Conservation (phyloP, 108 stramenopile species). For the Cyclotella choctawhatcheeana region DNA sequence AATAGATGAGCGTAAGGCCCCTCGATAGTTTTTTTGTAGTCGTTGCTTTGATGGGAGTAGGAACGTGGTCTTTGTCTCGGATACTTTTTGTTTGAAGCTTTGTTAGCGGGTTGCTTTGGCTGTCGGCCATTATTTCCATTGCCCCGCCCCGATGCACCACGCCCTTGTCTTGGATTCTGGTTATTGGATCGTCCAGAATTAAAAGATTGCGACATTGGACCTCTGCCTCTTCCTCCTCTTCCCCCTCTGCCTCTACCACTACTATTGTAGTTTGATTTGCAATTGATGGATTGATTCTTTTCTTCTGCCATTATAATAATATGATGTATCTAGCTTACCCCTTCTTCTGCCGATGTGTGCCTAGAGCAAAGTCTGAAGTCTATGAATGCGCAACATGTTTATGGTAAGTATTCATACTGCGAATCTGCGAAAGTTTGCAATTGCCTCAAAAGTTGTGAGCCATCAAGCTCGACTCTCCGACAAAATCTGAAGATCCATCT, state of each 20-base stretch:
- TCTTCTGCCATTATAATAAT: neutral
- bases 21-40: constrained; percentile 25
- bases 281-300: neutral
- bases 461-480: too few relatives aligned
- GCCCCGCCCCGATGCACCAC: too few relatives aligned
- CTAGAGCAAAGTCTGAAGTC: too few relatives aligned
- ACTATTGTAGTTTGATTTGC: neutral
- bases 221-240: neutral
- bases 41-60: neutral
- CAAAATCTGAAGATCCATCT: too few relatives aligned
- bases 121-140: neutral
- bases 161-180: too few relatives aligned
- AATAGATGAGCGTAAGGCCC: constrained; percentile 44
- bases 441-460: too few relatives aligned
- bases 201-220: neutral
- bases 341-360: too few relatives aligned
- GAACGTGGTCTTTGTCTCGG: neutral
- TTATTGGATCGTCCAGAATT: neutral
- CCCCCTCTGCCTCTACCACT: neutral
- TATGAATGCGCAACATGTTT: too few relatives aligned
- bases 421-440: too few relatives aligned
- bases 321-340: too few relatives aligned
- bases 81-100: neutral
- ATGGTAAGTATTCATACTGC: too few relatives aligned
- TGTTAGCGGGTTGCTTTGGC: neutral